Base-by-base conservation (phyloP, 2,329 filamentous ascomycete genomes). In the Mycosphaerella sp. region DNA sequence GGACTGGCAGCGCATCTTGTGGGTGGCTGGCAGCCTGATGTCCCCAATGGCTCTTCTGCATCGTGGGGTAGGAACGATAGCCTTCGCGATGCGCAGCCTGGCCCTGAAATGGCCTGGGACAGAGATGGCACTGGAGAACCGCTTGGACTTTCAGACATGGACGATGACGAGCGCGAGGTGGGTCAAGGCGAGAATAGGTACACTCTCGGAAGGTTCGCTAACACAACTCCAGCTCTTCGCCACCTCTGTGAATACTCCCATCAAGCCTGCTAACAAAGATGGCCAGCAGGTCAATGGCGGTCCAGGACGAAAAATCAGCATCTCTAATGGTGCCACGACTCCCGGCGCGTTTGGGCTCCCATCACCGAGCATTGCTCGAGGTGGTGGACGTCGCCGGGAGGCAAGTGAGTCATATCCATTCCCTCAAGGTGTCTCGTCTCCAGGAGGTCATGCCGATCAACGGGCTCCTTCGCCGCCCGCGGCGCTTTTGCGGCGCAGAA, bases 71-170 rank as follows among this genome's bases (percentile, higher is more conserved):
- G 90, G 68, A 78, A 80, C 52, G 89, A 96, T 58, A 79, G 71
- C 43, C 63, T 79, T 53, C 85, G 89, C 66, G 82, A 86, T 57
- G 75, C 79, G 56, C 83, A 83, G 52, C 81, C 86, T 64, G 89
- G 91, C 40, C 87, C 90, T n/a, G 89, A 93, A 56, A 81, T 91
- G 37, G 97, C 90, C 69, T 98, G 91, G 93, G 87, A 95, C 65
- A 72, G 79, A 52, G 78, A 79, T 53, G 89, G 87, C 18, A 78
- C 79, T 47, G 77, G 82, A 40, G 78, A 80, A 57, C 89, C 90
- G 6, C 75, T 96, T 58, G 82, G 82, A 27, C 68, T 95, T 58
- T 77, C 81, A 55, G 82, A 86, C 39, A 82, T 95, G 80, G 79
- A 75, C 28, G 80, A 84, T 41, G 79, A 82, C 47, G 82, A 85